Base-by-base conservation (phyloP, 1,139 yeast species). In the Candida dubliniensis region DNA sequence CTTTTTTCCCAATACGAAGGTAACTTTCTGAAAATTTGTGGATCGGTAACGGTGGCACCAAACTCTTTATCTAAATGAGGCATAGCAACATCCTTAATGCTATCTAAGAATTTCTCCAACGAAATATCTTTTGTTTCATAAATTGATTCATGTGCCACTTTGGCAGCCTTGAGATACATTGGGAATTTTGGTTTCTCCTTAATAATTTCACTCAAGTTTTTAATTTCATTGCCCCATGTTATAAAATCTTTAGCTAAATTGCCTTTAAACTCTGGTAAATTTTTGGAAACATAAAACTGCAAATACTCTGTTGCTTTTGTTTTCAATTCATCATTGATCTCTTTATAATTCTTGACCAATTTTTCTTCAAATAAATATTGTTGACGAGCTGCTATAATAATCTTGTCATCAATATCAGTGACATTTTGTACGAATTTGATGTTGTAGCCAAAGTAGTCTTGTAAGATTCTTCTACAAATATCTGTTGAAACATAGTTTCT, bases 341-440 rank as follows among this genome's bases (percentile, higher is more conserved):
- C 50, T 0, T 57, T 56, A 49, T 62, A 58, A n/a, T 65, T 61
- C 30, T 58, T 57, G 8, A 68, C 58, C 53, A 79, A 79, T 50
- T 84, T 70, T 46, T 66, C 64, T 38, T 86, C 86, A 59, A 86
- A 91, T 38, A 93, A 69, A 61, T 85, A 83, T 55, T 81, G 84
- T 60, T 93, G 98, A 62, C 99, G 84, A 7, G 97, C 98, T 45
- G 96, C 86, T 36, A 93, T 71, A 57, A 93, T 93, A 66, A 93
- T 93, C 69, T 93, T 93, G 65, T 93, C 99, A 64, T 93, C 99
- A 48, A 93, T 90, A 64, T 93, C 99, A 14, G 99, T 93, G 48
- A 93, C 97, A 59, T 93, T 93, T 69, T 95, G 99, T 42, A 95
- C 90, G 65, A 90, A 93, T 42, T 76, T 76, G 39, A 93, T 78